Conservation (phyloP, 2,329 filamentous ascomycete genomes). For the Cladosporium sp. region DNA sequence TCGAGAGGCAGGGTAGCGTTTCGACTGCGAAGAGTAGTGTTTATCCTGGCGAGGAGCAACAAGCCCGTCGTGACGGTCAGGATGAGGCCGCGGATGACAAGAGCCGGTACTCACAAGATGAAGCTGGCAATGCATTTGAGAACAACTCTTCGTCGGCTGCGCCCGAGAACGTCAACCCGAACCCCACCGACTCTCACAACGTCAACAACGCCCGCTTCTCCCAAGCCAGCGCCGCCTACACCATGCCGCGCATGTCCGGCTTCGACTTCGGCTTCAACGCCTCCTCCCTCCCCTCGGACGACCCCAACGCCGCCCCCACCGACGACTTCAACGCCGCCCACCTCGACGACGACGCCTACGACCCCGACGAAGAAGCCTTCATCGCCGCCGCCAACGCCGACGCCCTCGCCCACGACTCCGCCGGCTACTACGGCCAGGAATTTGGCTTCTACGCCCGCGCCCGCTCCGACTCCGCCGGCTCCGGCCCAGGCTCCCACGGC, state of each 20-base stretch:
- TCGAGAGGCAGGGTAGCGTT: conserved; percentile 54
- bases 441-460: conserved; percentile 83
- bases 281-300: conserved; percentile 20
- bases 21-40: conserved; percentile 21
- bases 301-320: conserved; percentile 20
- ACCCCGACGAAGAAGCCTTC: conserved; percentile 68
- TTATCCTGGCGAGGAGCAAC: conserved; percentile 18
- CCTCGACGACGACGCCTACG: conserved; percentile 52
- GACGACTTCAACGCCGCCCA: conserved; percentile 46
- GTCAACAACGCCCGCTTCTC: conserved; percentile 13
- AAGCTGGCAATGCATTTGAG: background rate
- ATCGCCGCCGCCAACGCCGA: conserved; percentile 94
- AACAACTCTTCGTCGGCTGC: background rate
- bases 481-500: background rate
- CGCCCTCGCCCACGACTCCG: conserved; percentile 82
- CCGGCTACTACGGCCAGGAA: conserved; percentile 92
- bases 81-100: conserved; percentile 11
- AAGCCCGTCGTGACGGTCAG: conserved; percentile 1
- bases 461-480: conserved; percentile 33
- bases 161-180: background rate
- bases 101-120: conserved; percentile 11
- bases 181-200: background rate
- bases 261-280: conserved; percentile 37
- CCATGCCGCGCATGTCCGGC: conserved; percentile 22
- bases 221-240: conserved; percentile 17